These are phyloP conservation scores for Penicillium macrosclerotiorum DNA, from an alignment of 495 filamentous ascomycete species.

Conservation along the genomic window DNA sequence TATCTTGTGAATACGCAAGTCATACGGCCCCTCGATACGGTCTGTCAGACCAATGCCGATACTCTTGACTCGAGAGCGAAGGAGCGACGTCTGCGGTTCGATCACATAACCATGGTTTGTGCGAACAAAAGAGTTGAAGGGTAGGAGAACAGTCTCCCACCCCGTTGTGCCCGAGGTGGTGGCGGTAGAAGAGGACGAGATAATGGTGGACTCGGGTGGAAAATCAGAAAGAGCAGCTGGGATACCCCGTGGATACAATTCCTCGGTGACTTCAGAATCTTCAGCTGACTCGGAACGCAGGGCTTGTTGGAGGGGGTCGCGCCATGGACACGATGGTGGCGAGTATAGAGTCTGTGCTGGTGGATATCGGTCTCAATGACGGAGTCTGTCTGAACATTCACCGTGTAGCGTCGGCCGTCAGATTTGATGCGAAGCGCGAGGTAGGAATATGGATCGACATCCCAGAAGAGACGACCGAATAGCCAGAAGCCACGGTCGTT, in stretches of 20 bases:
- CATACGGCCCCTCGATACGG: slow-evolving; percentile 79
- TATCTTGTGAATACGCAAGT: slow-evolving; percentile 76
- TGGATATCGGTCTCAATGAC: slow-evolving; percentile 91
- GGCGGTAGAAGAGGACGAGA: slow-evolving; percentile 29
- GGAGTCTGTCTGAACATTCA: slow-evolving; percentile 93
- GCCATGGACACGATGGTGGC: slow-evolving; percentile 46
- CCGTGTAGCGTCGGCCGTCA: slow-evolving; percentile 87
- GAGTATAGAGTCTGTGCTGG: slow-evolving; percentile 86
- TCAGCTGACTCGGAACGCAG: slow-evolving; percentile 16
- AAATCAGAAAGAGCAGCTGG: slow-evolving; percentile 39
- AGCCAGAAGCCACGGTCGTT: slow-evolving; percentile 54
- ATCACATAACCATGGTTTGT: slow-evolving; percentile 89
- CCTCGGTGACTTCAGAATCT: slow-evolving; percentile 19
- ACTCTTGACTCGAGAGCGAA: slow-evolving; percentile 78
- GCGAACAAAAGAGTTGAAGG: slow-evolving; percentile 88
- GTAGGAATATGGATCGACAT: slow-evolving; percentile 85
- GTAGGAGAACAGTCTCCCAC: slow-evolving; percentile 91
- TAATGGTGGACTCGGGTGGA: slow-evolving; percentile 39
- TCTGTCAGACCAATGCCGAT: slow-evolving; percentile 89
- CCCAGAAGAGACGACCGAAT: slow-evolving; percentile 80
- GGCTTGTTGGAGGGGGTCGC: slow-evolving; percentile 12
- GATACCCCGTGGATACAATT: slow-evolving; percentile 28
- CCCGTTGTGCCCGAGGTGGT: slow-evolving; percentile 58
- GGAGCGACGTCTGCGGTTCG: slow-evolving; percentile 84
- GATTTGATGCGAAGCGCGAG: slow-evolving; percentile 87